phyloP scores from a whole-genome alignment of 805 yeast species.

The Lipomyces sp. region DNA sequence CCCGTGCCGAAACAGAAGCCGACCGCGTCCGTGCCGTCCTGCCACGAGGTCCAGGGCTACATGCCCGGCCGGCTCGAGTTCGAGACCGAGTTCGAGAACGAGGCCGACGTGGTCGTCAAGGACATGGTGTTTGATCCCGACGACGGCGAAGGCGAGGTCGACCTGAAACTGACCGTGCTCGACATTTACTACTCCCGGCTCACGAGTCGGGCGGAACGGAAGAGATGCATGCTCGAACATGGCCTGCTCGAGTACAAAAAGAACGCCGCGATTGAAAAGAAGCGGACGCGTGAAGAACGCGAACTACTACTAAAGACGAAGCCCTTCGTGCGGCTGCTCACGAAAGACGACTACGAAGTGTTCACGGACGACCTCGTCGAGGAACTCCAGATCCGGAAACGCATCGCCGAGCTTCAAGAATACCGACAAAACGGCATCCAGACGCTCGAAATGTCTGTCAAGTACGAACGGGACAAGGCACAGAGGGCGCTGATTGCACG shows the following conservation, averaged over 20 bases:
- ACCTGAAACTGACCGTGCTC: conserved; percentile 78
- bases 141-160: conserved; percentile 83
- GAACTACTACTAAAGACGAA: conserved; percentile 73
- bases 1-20: conserved; percentile 85
- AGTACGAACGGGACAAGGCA: conserved; percentile 84
- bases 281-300: conserved; percentile 82
- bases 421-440: conserved; percentile 91
- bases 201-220: conserved; percentile 89
- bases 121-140: conserved; percentile 96
- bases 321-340: conserved; percentile 76
- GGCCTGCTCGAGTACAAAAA: conserved; percentile 78
- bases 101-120: conserved; percentile 89
- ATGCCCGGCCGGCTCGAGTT: conserved; percentile 99
- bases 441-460: conserved; percentile 73
- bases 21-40: conserved; percentile 87
- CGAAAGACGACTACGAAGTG: conserved; percentile 72
- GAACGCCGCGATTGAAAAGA: conserved; percentile 77
- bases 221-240: conserved; percentile 74
- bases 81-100: conserved; percentile 94
- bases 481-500: conserved; percentile 31
- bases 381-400: conserved; percentile 72
- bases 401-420: conserved; percentile 86
- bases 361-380: conserved; percentile 70
- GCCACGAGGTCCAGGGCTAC: conserved; percentile 95
- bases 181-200: conserved; percentile 87